phyloP scores from a whole-genome alignment of 1,284 basidiomycete species.

The Porodaedalea pini region DNA sequence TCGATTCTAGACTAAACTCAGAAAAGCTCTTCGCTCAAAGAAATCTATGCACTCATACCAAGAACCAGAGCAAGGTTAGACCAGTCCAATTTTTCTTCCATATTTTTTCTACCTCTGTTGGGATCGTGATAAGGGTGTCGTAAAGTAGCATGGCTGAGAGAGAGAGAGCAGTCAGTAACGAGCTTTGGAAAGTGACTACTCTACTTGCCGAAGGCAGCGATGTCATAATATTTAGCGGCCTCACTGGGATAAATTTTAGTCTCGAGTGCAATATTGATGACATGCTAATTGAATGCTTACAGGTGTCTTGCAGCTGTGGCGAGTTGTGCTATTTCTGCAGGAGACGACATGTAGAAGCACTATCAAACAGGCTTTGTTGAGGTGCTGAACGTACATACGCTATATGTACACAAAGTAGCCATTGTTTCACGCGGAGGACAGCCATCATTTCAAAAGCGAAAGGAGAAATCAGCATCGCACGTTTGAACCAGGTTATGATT shows the following conservation, averaged over 20 bases:
- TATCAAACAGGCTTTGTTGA: background rate
- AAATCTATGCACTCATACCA: background rate
- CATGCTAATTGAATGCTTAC: background rate
- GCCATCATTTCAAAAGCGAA: background rate
- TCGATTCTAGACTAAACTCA: slow-evolving; percentile 5
- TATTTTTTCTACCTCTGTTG: slow-evolving; percentile 8
- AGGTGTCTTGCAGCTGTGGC: slow-evolving; percentile 5
- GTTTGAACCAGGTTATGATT: too few species aligned
- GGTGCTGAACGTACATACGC: background rate
- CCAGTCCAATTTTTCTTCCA: slow-evolving; percentile 9
- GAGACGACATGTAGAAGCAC: background rate
- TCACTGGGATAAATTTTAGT: background rate
- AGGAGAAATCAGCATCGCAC: background rate
- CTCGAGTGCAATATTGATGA: background rate
- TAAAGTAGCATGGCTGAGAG: slow-evolving; percentile 9
- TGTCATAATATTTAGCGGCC: slow-evolving; percentile 13
- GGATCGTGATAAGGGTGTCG: slow-evolving; percentile 8
- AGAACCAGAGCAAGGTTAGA: slow-evolving; percentile 8
- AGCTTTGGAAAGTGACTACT: background rate
- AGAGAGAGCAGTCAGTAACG: background rate
- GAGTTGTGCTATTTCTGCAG: background rate
- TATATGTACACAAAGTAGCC: too few species aligned
- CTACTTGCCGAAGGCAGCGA: slow-evolving; percentile 8
- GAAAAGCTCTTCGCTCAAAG: background rate
- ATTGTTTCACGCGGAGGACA: background rate